A percentile compares a stretch with the other conserved stretches of the same genome.
phyloP scores from a whole-genome alignment of 2,329 filamentous ascomycete genomes.

The Colletotrichum spaethianum region DNA sequence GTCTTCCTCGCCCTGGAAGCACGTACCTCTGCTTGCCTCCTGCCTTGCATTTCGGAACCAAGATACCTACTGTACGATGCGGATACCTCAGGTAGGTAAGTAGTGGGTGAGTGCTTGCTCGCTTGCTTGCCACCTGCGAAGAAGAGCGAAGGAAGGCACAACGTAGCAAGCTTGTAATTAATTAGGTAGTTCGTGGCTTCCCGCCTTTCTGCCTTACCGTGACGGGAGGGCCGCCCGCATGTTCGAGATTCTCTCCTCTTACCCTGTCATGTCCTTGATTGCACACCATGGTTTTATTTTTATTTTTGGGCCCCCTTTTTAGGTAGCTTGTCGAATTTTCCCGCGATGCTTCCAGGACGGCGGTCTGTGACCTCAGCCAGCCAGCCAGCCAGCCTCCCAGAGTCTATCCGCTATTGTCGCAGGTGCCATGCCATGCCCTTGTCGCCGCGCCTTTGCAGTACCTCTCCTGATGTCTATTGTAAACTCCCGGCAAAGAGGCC shows the following conservation, averaged over 20 bases:
- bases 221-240: neutral
- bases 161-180: neutral
- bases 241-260: neutral
- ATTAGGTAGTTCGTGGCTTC: neutral
- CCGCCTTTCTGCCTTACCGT: neutral
- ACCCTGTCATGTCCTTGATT: neutral
- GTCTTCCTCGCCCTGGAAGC: neutral
- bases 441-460: neutral
- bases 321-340: neutral
- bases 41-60: neutral
- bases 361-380: constrained; percentile 2
- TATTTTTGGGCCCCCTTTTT: neutral
- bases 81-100: neutral
- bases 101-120: neutral
- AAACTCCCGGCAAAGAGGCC: neutral
- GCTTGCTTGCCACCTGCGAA: neutral
- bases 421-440: constrained; percentile 2
- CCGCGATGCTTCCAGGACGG: neutral
- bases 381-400: neutral
- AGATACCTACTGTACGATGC: neutral
- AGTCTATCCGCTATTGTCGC: neutral
- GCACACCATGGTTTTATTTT: neutral
- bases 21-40: neutral
- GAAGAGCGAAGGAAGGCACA: neutral
- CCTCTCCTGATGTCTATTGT: neutral